Evolutionary conservation across 169 alveolate species (phyloP), one percentile per base, ranked within the genome.

Genomic region (Cryptosporidium felis): DNA sequence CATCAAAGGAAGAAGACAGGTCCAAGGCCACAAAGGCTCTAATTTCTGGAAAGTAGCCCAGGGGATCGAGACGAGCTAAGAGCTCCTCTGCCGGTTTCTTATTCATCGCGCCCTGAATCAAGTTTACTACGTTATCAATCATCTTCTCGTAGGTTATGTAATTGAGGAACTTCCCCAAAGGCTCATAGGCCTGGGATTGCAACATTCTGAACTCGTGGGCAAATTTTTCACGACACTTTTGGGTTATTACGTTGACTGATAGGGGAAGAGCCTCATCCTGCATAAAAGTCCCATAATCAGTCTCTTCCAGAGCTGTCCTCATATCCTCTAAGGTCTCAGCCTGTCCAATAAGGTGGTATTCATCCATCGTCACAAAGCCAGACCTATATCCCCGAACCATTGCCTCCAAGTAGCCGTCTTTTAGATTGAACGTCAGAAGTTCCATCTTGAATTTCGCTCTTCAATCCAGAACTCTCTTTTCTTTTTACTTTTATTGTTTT

Each of bases 31-130:
- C 92, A 38, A 98, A 93, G 34, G 98, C 97, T 67, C 95, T 95
- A 89, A 98, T 96, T 88, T 97, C 99, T 34, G 98, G 98, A 92
- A 97, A 97, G 94, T 94, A 97, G 36, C 99, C 99, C 28, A 97
- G 90, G 21, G 99, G 99, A 88, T 98, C 99, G 45, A 94, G 92
- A 38, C 98, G 93, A 28, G 97, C 95, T 80, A 95, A 89, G 36
- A 95, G 91, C 59, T 94, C 97, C 65, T 93, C 97, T 3, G 97
- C 94, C 16, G 94, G 80, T 74, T 92, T 94, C 62, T 95, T 96
- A 93, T 98, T 97, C 89, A 96, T 92, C 40, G 97, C 93, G 16
- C 99, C 99, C 88, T 98, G 99, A 62, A 98, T 94, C 82, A 97
- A 95, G 88, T 96, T 97, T 65, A 98, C 96, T 53, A 98, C 98